Evolutionary conservation across 345 rosid genomes (phyloP), one percentile per base, ranked within the genome.

Genomic region (Combretum micranthum): DNA sequence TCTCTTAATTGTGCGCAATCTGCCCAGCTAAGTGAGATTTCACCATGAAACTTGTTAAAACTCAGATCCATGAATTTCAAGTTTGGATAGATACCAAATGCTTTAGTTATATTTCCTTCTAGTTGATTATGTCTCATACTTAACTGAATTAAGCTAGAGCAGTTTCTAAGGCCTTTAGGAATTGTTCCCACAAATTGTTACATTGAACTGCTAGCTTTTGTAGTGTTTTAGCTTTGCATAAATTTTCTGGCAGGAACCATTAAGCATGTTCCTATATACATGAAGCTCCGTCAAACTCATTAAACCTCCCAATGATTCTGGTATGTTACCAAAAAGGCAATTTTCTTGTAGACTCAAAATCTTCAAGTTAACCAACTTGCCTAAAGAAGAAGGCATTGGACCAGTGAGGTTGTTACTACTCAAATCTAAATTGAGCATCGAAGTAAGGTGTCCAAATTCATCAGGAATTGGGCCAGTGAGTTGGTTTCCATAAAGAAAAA

Each of bases 311-410:
- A 73, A 61, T 66, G 67, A 72, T 42, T 47, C n/a, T 13, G 77
- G 74, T 16, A 73, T 61, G 43, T 59, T 44, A 19, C 74, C 77
- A 0, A 71, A 64, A 3, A 73, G 32, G 13, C 54, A 64, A 43
- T 73, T 73, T 17, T 67, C 77, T 21, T 68, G 67, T 2, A 72
- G 72, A 63, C 47, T 59, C 15, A 76, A 45, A 15, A 73, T 22
- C 53, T 64, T 54, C 20, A 73, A 61, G 42, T 60, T 18, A 32
- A 56, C 20, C 16, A 73, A 72, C 64, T 56, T 68, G 26, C 73
- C 73, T 17, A 73, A 48, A 49, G 62, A 69, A 26, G 59, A 23
- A 2, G 76, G 76, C 16, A 46, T 5, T 1, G 49, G 9, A 46
- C 49, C 49, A 14, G 3, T 46, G 52, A 22, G 22, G 13, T 19